Percentiles rank a stretch among this genome's conserved stretches.
Conservation (phyloP, 306 rosid genomes). For the Quercus alba region DNA sequence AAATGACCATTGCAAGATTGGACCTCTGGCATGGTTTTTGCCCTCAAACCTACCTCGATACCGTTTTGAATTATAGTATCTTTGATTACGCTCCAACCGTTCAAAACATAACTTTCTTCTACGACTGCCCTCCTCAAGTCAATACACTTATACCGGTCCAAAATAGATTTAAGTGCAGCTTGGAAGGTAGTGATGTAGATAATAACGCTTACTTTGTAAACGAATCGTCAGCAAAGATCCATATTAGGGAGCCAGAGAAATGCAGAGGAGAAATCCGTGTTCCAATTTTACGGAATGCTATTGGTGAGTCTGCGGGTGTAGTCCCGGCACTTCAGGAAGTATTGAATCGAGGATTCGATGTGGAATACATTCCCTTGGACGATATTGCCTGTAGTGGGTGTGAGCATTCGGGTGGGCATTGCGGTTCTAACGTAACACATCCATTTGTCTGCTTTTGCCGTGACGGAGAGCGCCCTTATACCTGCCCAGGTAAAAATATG, state of each 20-base stretch:
- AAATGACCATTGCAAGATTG: too few species aligned
- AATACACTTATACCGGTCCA: accelerated
- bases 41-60: too few species aligned
- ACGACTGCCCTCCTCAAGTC: too few species aligned
- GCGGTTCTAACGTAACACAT: background rate
- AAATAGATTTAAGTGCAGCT: background rate
- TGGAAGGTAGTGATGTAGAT: background rate
- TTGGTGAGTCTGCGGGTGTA: background rate
- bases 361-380: accelerated
- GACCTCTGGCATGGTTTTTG: too few species aligned
- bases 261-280: too few species aligned
- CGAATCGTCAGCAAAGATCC: background rate
- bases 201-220: background rate
- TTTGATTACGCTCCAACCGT: too few species aligned
- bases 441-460: background rate
- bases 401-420: background rate
- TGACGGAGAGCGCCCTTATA: background rate
- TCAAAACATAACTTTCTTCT: too few species aligned
- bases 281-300: background rate
- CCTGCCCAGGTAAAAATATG: background rate
- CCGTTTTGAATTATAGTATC: too few species aligned
- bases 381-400: background rate
- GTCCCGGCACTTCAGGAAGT: accelerated
- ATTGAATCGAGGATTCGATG: background rate
- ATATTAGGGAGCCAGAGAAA: accelerated